Evolutionary conservation across 1,284 basidiomycete genomes (phyloP), one percentile per base, ranked within the genome.

Genomic region (Pulveroboletus sp.): DNA sequence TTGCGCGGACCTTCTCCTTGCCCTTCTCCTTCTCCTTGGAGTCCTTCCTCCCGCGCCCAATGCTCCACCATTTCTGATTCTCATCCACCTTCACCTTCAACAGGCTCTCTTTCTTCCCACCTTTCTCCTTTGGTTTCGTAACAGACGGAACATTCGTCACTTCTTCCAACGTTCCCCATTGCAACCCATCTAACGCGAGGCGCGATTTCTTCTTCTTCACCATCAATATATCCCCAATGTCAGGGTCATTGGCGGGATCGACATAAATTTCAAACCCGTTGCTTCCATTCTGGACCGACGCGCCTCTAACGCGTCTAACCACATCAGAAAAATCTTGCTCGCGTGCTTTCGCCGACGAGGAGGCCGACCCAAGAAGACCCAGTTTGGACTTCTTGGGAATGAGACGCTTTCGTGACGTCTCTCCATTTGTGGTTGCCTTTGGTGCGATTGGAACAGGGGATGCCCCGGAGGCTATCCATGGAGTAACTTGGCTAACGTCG

Each of bases 181-280:
- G 71, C 71, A 92, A 74, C 18, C 80, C 82, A 62, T 88, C 81
- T 54, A 92, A 71, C 3, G 75, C 83, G 0, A 78, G 78, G 2
- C 89, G 75, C 5, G 83, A 84, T 68, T 89, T 91, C 77, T 85
- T 86, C 81, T 89, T 91, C 83, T 89, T 88, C 46, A 92, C 82
- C 65, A 92, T 77, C 24, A 90, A 67, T 35, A 90, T 82, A 58
- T 89, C 87, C 7, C 81, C 86, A 33, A 86, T 75, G 14, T 89
- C 86, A 0, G 82, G 81, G 61, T 88, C 86, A 20, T 80, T 75
- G 2, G 77, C 72, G 1, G 85, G 83, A 65, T 91, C 88, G 11
- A 91, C 85, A 63, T 86, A 89, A 53, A 91, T 88, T 62, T 90
- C 86, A 64, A 88, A 87, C 2, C 81, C 83, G 12, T 80, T 82